phyloP scores from a whole-genome alignment of 2,329 filamentous ascomycete species.

The Epichloe gansuensis region DNA sequence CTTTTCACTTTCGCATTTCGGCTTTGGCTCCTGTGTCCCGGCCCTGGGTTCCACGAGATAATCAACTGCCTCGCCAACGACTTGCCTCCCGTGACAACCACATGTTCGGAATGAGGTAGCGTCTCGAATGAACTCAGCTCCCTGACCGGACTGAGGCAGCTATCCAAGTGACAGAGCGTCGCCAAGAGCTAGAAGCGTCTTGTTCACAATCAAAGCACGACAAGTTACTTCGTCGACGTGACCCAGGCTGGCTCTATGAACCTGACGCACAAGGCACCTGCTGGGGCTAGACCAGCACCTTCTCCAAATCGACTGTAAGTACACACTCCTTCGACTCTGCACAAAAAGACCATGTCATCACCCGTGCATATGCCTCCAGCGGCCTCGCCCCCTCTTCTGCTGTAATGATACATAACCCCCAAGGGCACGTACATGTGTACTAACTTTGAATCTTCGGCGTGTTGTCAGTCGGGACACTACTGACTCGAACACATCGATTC shows the following conservation, averaged over 20 bases:
- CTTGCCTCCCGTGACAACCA: constrained; percentile 1
- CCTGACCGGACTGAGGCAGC: constrained; percentile 44
- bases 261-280: constrained; percentile 38
- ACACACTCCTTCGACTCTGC: neutral
- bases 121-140: constrained; percentile 42
- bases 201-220: constrained; percentile 13
- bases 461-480: constrained; percentile 1
- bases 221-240: constrained; percentile 9
- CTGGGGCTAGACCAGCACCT: constrained; percentile 46
- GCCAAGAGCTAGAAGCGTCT: constrained; percentile 12
- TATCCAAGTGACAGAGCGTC: constrained; percentile 9
- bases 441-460: neutral
- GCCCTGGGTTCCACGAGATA: neutral
- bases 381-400: neutral
- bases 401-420: neutral
- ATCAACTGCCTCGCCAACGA: constrained; percentile 1
- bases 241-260: constrained; percentile 19
- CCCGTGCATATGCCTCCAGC: too few relatives aligned
- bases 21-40: neutral
- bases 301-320: constrained; percentile 42
- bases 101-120: constrained; percentile 44
- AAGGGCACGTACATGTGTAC: neutral
- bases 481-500: constrained; percentile 9
- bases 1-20: neutral
- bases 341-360: too few relatives aligned